phyloP scores from a whole-genome alignment of 305 asterid genomes.

The Solanum hybrid region DNA sequence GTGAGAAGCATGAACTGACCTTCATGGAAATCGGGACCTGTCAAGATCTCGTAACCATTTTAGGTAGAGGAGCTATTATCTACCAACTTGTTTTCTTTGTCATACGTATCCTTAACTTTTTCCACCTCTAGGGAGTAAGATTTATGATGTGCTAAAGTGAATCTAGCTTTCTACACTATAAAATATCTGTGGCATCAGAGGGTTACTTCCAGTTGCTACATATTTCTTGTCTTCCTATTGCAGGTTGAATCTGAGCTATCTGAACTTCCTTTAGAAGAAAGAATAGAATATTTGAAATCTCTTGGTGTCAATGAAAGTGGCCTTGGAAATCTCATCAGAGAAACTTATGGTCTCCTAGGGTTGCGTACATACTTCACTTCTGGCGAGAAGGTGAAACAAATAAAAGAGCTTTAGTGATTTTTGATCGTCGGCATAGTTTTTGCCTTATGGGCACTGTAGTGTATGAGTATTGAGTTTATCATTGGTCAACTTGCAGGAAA shows the following conservation, averaged over 20 bases:
- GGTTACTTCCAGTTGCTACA: background rate
- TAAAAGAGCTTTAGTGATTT: background rate
- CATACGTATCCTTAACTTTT: background rate
- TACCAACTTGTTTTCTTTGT: background rate
- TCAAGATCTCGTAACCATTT: background rate
- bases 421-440: background rate
- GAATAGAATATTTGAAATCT: constrained; percentile 74
- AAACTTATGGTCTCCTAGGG: constrained; percentile 81
- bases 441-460: background rate
- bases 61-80: background rate
- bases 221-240: constrained; percentile 15
- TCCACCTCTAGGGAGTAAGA: background rate
- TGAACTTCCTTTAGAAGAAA: constrained; percentile 88
- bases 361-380: constrained; percentile 92
- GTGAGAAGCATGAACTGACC: background rate
- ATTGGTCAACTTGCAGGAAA: constrained; percentile 46
- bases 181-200: background rate
- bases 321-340: constrained; percentile 86
- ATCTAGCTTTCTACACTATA: background rate
- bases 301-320: constrained; percentile 92
- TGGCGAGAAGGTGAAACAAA: constrained; percentile 73
- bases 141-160: background rate
- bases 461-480: background rate
- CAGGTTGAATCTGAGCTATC: constrained; percentile 97
- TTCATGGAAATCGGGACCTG: background rate